Conservation (phyloP, 371 early-diverging fungal genomes). For the Basidiobolus meristosporus region DNA sequence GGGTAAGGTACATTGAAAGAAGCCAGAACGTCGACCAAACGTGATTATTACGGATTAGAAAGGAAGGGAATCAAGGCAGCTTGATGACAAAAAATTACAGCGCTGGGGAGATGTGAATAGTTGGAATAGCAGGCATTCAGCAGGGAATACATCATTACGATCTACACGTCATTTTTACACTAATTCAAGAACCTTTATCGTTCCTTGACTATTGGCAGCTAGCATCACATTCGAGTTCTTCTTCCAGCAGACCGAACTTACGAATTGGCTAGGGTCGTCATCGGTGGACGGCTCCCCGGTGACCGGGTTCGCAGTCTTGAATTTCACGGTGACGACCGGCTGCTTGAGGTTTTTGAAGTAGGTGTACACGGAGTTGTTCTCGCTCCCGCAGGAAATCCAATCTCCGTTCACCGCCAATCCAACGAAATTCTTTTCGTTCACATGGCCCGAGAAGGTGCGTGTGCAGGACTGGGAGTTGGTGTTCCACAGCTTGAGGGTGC, state of each 20-base stretch:
- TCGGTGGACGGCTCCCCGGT: slow-evolving; percentile 30
- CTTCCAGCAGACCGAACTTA: slow-evolving; percentile 83
- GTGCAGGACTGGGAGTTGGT: slow-evolving; percentile 23
- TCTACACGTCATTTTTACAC: too few species aligned
- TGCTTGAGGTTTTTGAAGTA: slow-evolving; percentile 50
- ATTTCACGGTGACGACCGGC: slow-evolving; percentile 51
- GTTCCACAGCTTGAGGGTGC: slow-evolving; percentile 72
- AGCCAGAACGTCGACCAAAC: too few species aligned
- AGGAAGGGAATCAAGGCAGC: too few species aligned
- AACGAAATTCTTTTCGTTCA: slow-evolving; percentile 90
- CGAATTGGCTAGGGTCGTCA: slow-evolving; percentile 50
- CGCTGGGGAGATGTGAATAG: too few species aligned
- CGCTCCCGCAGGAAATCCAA: slow-evolving; percentile 83
- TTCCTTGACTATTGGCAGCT: slow-evolving; percentile 80
- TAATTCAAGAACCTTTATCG: slow-evolving; percentile 54
- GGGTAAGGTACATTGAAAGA: too few species aligned
- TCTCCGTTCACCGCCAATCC: slow-evolving; percentile 59
- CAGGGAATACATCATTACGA: too few species aligned
- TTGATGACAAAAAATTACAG: too few species aligned
- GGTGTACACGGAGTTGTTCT: slow-evolving; percentile 65
- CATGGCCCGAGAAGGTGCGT: slow-evolving; percentile 61
- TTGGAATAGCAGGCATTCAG: too few species aligned
- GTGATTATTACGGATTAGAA: too few species aligned
- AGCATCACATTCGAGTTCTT: slow-evolving; percentile 44
- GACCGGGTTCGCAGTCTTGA: slow-evolving; percentile 41